Base-by-base conservation (phyloP, 1,284 basidiomycete species). In the Cutaneotrichosporon cavernicola region DNA sequence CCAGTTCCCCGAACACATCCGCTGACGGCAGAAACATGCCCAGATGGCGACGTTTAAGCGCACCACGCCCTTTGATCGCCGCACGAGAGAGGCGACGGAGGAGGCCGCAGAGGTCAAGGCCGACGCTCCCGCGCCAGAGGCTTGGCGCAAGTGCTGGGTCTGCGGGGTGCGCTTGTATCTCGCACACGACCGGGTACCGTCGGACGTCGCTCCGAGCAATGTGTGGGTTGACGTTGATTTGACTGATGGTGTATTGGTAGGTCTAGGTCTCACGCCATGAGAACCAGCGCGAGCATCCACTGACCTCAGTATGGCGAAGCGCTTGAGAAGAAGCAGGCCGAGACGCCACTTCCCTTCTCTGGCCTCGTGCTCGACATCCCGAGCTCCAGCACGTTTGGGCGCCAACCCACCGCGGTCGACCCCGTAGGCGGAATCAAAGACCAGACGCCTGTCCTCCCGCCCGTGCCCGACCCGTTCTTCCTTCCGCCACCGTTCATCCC, bases 401-500 rank as follows among this genome's bases (percentile, higher is more conserved):
- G 69, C 18, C 67, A 65, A 13, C 69, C 65, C 13, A 14, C 50
- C 13, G 52, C 52, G 7, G 50, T 56, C 22, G 43, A 46, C 31
- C 59, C 65, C 14, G 36, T 43, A 26, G 43, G 59, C 47, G 50
- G 50, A 6, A 36, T 36, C 38, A 34, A 36, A 43, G n/a, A 16
- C 26, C 26, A 43, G 13, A 26, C 65, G 38, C 32, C 58, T 26
- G 57, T 67, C 40, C 64, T 76, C 43, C 73, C 77, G 0, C 72
- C 72, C 2, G 65, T 77, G 13, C 74, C 73, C 18, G 80, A 80
- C 57, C 79, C 76, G 49, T 79, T 80, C 76, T 82, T 82, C 78
- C 70, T 81, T 47, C 72, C 81, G 61, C 73, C 81, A 60, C 72
- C 78, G 61, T 78, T 85, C 80, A 78, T 82, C 70, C 76, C 84